A percentile compares a stretch with the other conserved stretches of the same genome.
Conservation (phyloP, 2,329 filamentous ascomycete species). For the Sordariomycetes sp. region DNA sequence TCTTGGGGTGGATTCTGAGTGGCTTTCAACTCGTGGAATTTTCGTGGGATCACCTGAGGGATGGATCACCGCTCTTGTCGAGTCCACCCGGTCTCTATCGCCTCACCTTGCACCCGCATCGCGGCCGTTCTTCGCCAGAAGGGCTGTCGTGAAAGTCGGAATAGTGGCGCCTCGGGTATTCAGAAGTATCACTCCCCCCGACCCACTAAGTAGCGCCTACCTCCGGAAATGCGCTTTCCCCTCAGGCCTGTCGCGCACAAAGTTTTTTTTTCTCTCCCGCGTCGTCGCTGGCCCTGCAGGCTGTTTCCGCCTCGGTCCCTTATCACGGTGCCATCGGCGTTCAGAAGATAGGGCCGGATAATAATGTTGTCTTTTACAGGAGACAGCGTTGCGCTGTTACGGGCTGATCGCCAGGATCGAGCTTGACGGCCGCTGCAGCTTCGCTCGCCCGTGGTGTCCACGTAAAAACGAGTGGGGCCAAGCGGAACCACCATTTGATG, state of each 20-base stretch:
- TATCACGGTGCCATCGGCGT: neutral
- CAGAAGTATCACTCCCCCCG: neutral
- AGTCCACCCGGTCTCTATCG: neutral
- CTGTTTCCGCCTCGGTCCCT: neutral
- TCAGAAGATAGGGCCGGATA: neutral
- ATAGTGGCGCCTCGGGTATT: neutral
- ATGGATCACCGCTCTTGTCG: too few relatives aligned
- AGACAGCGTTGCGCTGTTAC: neutral
- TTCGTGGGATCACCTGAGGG: too few relatives aligned
- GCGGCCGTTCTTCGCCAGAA: neutral
- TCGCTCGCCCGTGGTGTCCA: neutral
- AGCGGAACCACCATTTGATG: neutral
- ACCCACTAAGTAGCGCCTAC: neutral
- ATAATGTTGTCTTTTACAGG: neutral
- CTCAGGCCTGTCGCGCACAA: neutral
- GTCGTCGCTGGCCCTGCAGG: neutral
- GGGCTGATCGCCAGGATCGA: neutral
- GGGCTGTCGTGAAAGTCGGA: neutral
- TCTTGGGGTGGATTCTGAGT: neutral
- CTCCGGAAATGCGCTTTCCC: neutral
- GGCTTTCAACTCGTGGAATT: too few relatives aligned
- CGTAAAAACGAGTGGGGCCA: neutral
- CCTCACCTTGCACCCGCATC: neutral
- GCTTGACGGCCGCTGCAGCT: neutral
- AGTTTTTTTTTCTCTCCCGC: neutral